Conservation (phyloP, 371 early-diverging fungal genomes). For the Mortierella sp. region DNA sequence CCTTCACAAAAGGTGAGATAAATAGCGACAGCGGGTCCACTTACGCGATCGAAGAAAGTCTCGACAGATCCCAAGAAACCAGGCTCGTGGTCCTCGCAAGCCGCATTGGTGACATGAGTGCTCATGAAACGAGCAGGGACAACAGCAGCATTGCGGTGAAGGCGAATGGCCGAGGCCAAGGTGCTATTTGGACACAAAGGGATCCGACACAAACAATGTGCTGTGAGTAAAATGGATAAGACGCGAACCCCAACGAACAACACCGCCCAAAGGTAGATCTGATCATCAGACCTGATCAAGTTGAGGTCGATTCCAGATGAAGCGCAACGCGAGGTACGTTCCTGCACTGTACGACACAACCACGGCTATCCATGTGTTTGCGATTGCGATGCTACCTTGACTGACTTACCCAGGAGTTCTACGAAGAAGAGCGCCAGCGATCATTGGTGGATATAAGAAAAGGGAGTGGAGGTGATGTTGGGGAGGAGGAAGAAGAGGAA, state of each 20-base stretch:
- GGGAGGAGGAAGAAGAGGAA: constrained; percentile 5
- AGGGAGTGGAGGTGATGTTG: constrained; percentile 2
- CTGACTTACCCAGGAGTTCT: constrained; percentile 54
- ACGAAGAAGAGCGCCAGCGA: constrained; percentile 47
- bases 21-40: too few species aligned
- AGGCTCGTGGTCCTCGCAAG: constrained; percentile 79
- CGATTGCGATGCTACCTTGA: background rate
- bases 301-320: background rate
- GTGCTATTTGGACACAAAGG: constrained; percentile 20
- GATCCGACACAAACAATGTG: background rate
- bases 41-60: constrained; percentile 73
- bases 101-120: constrained; percentile 65
- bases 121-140: constrained; percentile 48
- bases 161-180: constrained; percentile 50
- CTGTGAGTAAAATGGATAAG: background rate
- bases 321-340: background rate
- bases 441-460: constrained; percentile 12
- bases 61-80: constrained; percentile 84
- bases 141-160: constrained; percentile 42
- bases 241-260: background rate
- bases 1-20: background rate
- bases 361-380: background rate
- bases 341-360: background rate
- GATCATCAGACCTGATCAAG: background rate
- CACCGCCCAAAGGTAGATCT: too few species aligned